A percentile compares a stretch with the other conserved stretches of the same genome.
Conservation (phyloP, 805 yeast species). For the Maudiozyma bulderi region DNA sequence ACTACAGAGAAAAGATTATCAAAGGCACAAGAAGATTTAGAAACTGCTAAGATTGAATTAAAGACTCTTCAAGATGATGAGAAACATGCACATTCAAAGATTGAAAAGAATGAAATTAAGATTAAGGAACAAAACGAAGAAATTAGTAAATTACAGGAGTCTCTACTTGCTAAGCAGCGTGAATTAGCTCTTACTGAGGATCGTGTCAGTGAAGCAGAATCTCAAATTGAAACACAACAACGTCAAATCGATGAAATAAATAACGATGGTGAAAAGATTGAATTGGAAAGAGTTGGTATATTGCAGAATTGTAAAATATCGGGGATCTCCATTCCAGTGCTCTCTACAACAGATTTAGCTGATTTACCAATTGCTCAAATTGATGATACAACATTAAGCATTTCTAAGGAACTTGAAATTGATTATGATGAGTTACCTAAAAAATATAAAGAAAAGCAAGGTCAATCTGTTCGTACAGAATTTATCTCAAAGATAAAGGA, state of each 20-base stretch:
- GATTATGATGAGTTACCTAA: conserved; percentile 43
- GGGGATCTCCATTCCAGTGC: conserved; percentile 52
- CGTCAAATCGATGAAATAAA: conserved; percentile 34
- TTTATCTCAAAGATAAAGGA: conserved; percentile 34
- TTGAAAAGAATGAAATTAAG: conserved; percentile 34
- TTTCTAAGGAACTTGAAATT: conserved; percentile 41
- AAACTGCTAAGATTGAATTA: conserved; percentile 30
- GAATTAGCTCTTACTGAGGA: conserved; percentile 41
- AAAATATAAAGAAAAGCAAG: conserved; percentile 32
- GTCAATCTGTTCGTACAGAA: conserved; percentile 24
- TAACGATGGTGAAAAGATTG: conserved; percentile 45
- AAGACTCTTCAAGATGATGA: conserved; percentile 29
- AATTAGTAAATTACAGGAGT: conserved; percentile 27
- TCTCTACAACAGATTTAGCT: conserved; percentile 46
- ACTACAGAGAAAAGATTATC: conserved; percentile 43
- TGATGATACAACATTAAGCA: conserved; percentile 30
- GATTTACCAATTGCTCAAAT: conserved; percentile 51
- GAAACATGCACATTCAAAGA: conserved; percentile 22
- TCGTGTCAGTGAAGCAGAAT: conserved; percentile 30
- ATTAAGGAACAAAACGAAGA: conserved; percentile 32
- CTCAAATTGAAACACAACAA: conserved; percentile 21
- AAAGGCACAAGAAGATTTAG: conserved; percentile 32
- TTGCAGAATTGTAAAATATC: conserved; percentile 70
- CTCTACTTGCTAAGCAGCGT: conserved; percentile 25
- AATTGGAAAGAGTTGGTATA: conserved; percentile 46